Percentiles rank a stretch among this genome's conserved stretches.
Evolutionary conservation across 805 yeast species (phyloP).

Genomic region (Helenozyma baotianmanensis): DNA sequence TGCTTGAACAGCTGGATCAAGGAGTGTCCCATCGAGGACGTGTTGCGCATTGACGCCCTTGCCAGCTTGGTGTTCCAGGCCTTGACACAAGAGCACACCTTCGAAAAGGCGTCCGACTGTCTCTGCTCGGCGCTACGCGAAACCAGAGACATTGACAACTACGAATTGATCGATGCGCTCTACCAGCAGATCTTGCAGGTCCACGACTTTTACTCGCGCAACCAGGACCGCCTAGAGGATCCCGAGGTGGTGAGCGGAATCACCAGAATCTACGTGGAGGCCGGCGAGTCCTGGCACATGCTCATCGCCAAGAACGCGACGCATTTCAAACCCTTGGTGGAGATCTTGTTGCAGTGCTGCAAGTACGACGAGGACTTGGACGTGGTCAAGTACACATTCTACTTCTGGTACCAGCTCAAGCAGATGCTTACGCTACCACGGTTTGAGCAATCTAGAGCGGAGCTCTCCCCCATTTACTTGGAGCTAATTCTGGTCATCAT

Average conservation of each 20-base stretch:
- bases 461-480: constrained; percentile 51
- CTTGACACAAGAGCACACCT: constrained; percentile 59
- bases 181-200: constrained; percentile 65
- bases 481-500: constrained; percentile 59
- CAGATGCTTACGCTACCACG: constrained; percentile 62
- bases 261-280: constrained; percentile 78
- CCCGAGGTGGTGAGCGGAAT: constrained; percentile 64
- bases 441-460: constrained; percentile 47
- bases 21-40: constrained; percentile 71
- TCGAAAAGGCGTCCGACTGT: constrained; percentile 85
- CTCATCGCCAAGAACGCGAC: constrained; percentile 69
- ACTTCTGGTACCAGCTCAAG: constrained; percentile 84
- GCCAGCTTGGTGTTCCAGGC: constrained; percentile 62
- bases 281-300: constrained; percentile 95
- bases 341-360: constrained; percentile 65
- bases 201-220: constrained; percentile 35
- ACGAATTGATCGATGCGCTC: constrained; percentile 58
- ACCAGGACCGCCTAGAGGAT: constrained; percentile 45
- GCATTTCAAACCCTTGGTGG: constrained; percentile 68
- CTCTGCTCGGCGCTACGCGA: constrained; percentile 76
- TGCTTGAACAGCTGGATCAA: constrained; percentile 88
- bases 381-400: constrained; percentile 82
- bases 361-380: constrained; percentile 80
- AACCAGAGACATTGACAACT: constrained; percentile 69
- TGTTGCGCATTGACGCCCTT: constrained; percentile 62